Evolutionary conservation across 495 filamentous ascomycete species (phyloP).

Genomic region (Trichoderma reesei): DNA sequence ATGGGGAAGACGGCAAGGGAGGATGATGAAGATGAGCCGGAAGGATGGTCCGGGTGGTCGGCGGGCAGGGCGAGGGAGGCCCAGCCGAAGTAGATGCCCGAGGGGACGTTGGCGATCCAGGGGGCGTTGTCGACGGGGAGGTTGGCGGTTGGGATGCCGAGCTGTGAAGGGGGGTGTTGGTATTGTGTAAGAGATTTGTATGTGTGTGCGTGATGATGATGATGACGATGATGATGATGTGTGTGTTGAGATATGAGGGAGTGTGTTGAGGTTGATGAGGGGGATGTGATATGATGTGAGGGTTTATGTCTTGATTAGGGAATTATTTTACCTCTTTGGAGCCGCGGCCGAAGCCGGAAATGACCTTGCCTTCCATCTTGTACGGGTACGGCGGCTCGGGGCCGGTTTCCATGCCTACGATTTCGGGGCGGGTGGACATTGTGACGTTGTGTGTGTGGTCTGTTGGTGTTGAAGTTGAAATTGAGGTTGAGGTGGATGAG

Average conservation of each 20-base stretch:
- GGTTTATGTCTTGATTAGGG: no score
- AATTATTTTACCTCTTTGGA: conserved; percentile 58
- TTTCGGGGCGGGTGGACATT: conserved; percentile 39
- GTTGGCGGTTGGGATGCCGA: conserved; percentile 96
- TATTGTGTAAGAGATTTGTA: conserved; percentile 13
- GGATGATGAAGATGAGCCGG: no score
- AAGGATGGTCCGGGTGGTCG: conserved; percentile 26
- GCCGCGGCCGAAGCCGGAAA: conserved; percentile 88
- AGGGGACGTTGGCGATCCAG: conserved; percentile 58
- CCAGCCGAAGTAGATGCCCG: conserved; percentile 89
- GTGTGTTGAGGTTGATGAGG: no score
- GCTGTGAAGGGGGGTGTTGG: conserved; percentile 29
- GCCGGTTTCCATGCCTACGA: conserved; percentile 60
- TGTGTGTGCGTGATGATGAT: background rate
- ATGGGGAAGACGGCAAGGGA: conserved; percentile 62
- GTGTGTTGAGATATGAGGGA: no score
- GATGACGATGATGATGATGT: background rate
- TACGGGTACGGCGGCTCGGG: conserved; percentile 74
- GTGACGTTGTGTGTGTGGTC: conserved; percentile 13
- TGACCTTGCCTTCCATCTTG: conserved; percentile 68
- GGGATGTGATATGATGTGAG: background rate
- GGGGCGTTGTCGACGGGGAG: conserved; percentile 72
- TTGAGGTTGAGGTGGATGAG: background rate
- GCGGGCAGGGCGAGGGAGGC: conserved; percentile 51
- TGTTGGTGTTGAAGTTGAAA: background rate